These are phyloP conservation scores for Xylariaceae sp. DNA, from an alignment of 2,329 filamentous ascomycete species.

Conservation along the genomic window DNA sequence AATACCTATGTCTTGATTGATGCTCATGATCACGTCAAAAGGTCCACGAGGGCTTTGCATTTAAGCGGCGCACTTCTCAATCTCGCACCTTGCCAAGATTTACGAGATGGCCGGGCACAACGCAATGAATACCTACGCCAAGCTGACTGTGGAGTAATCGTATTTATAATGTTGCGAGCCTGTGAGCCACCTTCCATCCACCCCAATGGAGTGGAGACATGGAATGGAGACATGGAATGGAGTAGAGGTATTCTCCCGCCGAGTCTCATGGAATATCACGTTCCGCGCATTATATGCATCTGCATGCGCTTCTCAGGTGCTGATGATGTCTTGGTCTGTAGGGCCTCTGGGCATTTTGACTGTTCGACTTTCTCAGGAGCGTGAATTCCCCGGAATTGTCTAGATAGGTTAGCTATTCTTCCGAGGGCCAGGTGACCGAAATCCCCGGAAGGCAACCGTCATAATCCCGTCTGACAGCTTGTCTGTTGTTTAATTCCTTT, in stretches of 20 bases:
- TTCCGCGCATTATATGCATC: conserved; percentile 14
- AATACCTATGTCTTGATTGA: neutral
- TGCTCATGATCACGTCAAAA: neutral
- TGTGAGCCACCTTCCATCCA: neutral
- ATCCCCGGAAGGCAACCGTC: no score
- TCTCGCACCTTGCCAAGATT: neutral
- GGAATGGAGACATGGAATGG: neutral
- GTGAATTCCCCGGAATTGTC: neutral
- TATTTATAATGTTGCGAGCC: conserved; percentile 6
- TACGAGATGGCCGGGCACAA: neutral
- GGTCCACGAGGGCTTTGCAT: neutral
- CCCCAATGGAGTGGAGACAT: conserved; percentile 6
- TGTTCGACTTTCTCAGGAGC: neutral
- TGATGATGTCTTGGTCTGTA: neutral
- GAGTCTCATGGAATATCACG: conserved; percentile 13
- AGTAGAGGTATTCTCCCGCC: conserved; percentile 1
- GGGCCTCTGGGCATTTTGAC: conserved; percentile 3
- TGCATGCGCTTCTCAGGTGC: neutral
- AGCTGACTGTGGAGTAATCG: conserved; percentile 15
- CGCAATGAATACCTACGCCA: neutral
- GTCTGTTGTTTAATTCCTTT: no score
- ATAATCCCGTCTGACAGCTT: no score
- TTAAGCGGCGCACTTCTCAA: neutral
- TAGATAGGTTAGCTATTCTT: no score
- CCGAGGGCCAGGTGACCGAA: no score